phyloP scores from a whole-genome alignment of 2,329 filamentous ascomycete species.

The Trichoderma arundinaceum region DNA sequence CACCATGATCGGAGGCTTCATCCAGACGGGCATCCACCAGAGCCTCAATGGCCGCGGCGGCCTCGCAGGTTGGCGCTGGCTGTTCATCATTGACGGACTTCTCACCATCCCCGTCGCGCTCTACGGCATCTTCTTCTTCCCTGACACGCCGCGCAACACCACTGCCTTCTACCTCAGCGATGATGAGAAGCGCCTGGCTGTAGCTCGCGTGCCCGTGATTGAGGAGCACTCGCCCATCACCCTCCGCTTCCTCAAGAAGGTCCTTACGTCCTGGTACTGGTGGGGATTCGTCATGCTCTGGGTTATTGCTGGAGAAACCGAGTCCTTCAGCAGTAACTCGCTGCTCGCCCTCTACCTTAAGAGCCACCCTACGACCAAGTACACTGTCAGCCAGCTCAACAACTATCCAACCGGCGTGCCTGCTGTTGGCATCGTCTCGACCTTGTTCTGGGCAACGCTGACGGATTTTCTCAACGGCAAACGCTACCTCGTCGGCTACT shows the following conservation, averaged over 20 bases:
- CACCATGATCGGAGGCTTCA: conserved; percentile 58
- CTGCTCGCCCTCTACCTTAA: conserved; percentile 60
- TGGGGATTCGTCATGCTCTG: conserved; percentile 71
- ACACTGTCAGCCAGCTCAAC: conserved; percentile 57
- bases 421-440: conserved; percentile 63
- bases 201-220: conserved; percentile 48
- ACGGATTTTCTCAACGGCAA: conserved; percentile 69
- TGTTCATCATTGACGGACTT: conserved; percentile 73
- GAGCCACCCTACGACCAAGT: conserved; percentile 50
- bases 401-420: conserved; percentile 63
- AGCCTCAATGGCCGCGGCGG: conserved; percentile 54
- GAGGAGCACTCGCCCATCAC: conserved; percentile 53
- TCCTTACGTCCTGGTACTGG: conserved; percentile 66
- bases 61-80: conserved; percentile 69
- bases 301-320: conserved; percentile 73
- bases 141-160: conserved; percentile 54
- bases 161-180: conserved; percentile 52
- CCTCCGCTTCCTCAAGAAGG: conserved; percentile 57
- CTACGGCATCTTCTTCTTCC: conserved; percentile 46
- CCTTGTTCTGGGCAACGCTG: conserved; percentile 71
- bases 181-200: conserved; percentile 52
- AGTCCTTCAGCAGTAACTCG: conserved; percentile 71
- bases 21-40: conserved; percentile 66
- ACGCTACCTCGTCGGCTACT: conserved; percentile 70
- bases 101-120: conserved; percentile 47